Percentiles rank a stretch among this genome's conserved stretches.
Evolutionary conservation across 306 rosid species (phyloP).

Genomic region (Erythrophleum fordii): DNA sequence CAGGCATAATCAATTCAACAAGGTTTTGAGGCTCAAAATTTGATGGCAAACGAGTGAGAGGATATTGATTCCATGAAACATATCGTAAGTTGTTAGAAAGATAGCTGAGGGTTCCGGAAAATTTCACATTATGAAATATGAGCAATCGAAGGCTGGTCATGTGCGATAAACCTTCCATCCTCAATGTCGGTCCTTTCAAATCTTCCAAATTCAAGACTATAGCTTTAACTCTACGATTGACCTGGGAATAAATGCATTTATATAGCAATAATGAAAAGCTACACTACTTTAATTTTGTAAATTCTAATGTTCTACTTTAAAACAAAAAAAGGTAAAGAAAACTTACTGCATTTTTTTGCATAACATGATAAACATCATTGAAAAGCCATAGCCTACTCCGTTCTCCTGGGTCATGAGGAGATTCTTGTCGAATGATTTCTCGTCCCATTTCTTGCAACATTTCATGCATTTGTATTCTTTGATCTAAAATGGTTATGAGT

Average conservation of each 20-base stretch:
- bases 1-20: too few species aligned
- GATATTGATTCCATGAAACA: too few species aligned
- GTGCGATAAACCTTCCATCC: constrained; percentile 23
- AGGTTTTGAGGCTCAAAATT: too few species aligned
- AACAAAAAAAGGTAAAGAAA: too few species aligned
- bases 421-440: constrained; percentile 30
- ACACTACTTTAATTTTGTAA: neutral
- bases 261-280: neutral
- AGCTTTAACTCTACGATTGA: constrained; percentile 23
- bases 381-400: constrained; percentile 43
- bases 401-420: constrained; percentile 20
- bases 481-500: constrained; percentile 15
- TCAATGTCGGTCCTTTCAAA: neutral
- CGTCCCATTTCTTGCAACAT: neutral
- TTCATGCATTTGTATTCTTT: constrained; percentile 31
- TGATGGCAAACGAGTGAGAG: too few species aligned
- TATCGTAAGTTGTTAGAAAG: too few species aligned
- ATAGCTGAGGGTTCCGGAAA: neutral
- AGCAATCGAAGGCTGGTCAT: constrained; percentile 27
- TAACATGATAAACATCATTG: neutral
- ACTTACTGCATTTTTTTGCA: constrained; percentile 13
- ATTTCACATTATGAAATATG: neutral
- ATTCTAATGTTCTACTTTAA: neutral
- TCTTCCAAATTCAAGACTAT: constrained; percentile 3
- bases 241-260: neutral